phyloP scores from a whole-genome alignment of 2,329 filamentous ascomycete species.

The Teratosphaeria pseudoeucalypti region DNA sequence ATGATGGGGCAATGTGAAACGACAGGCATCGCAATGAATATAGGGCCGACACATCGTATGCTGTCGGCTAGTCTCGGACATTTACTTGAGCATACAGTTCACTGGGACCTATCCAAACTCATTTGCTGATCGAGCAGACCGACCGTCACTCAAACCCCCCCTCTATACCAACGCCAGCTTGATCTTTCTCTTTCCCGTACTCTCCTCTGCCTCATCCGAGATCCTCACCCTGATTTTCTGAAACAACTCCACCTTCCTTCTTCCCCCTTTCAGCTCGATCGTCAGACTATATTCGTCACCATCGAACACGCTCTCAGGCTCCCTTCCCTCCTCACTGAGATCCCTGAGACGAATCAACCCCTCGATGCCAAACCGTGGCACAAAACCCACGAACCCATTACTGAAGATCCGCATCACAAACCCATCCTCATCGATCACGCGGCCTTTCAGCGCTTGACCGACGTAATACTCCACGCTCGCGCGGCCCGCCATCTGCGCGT shows the following conservation, averaged over 20 bases:
- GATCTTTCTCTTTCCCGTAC: constrained; percentile 88
- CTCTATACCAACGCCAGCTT: constrained; percentile 43
- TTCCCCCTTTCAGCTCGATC: constrained; percentile 36
- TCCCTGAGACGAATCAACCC: constrained; percentile 79
- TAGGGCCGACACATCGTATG: not conserved
- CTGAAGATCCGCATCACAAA: constrained; percentile 97
- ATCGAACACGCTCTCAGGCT: constrained; percentile 72
- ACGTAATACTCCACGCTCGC: constrained; percentile 97
- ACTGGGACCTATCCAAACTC: not conserved
- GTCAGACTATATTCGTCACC: constrained; percentile 71
- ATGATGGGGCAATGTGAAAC: not conserved
- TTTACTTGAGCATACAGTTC: not conserved
- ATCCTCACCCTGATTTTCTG: constrained; percentile 84
- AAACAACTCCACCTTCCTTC: constrained; percentile 67
- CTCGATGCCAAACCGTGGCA: constrained; percentile 92
- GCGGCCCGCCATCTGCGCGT: constrained; percentile 88
- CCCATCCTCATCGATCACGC: constrained; percentile 69
- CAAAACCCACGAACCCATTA: constrained; percentile 94
- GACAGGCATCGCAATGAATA: not conserved
- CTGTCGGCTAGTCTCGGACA: not conserved
- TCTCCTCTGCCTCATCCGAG: constrained; percentile 85
- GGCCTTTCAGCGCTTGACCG: constrained; percentile 81
- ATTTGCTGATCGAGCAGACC: too few relatives aligned
- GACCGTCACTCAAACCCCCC: not conserved
- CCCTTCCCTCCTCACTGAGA: constrained; percentile 48